A percentile compares a stretch with the other conserved stretches of the same genome.
These are phyloP conservation scores for Colletotrichum coccodes DNA, from an alignment of 2,329 filamentous ascomycete genomes.

Conservation along the genomic window DNA sequence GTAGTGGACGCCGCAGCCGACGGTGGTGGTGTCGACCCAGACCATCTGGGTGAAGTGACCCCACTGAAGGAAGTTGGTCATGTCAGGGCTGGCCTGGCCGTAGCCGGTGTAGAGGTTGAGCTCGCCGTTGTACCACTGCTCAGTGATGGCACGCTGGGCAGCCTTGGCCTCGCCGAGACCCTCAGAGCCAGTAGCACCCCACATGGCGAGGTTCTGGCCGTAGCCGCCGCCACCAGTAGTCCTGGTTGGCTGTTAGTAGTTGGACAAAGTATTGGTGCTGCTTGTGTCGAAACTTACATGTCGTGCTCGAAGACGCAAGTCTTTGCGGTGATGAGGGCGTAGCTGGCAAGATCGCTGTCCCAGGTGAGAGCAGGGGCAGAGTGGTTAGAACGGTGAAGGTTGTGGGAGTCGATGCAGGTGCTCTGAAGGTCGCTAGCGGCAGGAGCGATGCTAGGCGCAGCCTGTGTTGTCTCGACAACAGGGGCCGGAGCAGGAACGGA, in stretches of 20 bases:
- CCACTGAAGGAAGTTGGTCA: conserved; percentile 71
- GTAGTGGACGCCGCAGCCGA: conserved; percentile 75
- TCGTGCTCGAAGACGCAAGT: conserved; percentile 81
- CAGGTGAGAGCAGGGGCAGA: conserved; percentile 73
- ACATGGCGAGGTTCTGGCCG: conserved; percentile 92
- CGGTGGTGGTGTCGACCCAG: conserved; percentile 49
- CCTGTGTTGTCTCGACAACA: conserved; percentile 38
- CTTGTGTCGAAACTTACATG: conserved; percentile 65
- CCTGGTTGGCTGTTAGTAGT: conserved; percentile 44
- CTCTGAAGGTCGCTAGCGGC: conserved; percentile 43
- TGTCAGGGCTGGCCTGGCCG: conserved; percentile 67
- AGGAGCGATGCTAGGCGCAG: conserved; percentile 32
- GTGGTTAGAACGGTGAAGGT: conserved; percentile 87
- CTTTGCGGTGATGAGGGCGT: conserved; percentile 71
- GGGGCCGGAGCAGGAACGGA: conserved; percentile 29
- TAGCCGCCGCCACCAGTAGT: conserved; percentile 71
- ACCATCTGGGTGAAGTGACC: conserved; percentile 63
- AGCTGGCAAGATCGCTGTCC: conserved; percentile 70
- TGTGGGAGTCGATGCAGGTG: conserved; percentile 78
- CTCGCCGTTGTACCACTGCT: conserved; percentile 92
- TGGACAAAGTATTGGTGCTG: conserved; percentile 37
- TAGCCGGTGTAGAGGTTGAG: conserved; percentile 66
- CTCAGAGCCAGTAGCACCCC: conserved; percentile 50
- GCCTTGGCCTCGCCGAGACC: conserved; percentile 62
- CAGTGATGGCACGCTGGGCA: conserved; percentile 75